These are phyloP conservation scores for Solanum okadae DNA, from an alignment of 257 asterid species.

Conservation along the genomic window DNA sequence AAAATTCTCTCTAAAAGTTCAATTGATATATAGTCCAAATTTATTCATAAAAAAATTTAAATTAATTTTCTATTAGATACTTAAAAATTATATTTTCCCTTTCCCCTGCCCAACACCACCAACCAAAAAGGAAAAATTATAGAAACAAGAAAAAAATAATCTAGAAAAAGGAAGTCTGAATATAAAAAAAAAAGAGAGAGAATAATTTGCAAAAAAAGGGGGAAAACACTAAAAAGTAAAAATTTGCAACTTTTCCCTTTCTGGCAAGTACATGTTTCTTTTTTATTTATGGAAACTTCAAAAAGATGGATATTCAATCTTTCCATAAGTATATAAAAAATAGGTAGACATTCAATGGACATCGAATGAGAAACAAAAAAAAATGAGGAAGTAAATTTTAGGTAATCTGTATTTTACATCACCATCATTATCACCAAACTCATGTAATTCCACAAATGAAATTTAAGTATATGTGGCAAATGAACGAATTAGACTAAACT, in stretches of 20 bases:
- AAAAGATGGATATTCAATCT: neutral
- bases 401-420: neutral
- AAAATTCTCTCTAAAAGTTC: neutral
- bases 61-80: neutral
- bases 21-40: neutral
- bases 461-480: fast-evolving
- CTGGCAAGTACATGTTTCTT: neutral
- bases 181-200: neutral
- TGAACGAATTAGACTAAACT: no score
- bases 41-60: neutral
- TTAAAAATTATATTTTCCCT: neutral
- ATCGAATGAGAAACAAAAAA: neutral
- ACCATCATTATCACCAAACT: neutral
- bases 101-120: neutral
- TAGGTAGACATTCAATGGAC: neutral
- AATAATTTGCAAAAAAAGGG: neutral
- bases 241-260: neutral
- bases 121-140: neutral
- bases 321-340: neutral
- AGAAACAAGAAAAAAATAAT: neutral
- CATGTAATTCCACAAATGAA: no score
- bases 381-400: neutral
- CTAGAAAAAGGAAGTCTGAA: neutral
- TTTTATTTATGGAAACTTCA: neutral
- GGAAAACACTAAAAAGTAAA: neutral